Evolutionary conservation across 805 yeast genomes (phyloP).

Genomic region (Metschnikowia reukaufii): DNA sequence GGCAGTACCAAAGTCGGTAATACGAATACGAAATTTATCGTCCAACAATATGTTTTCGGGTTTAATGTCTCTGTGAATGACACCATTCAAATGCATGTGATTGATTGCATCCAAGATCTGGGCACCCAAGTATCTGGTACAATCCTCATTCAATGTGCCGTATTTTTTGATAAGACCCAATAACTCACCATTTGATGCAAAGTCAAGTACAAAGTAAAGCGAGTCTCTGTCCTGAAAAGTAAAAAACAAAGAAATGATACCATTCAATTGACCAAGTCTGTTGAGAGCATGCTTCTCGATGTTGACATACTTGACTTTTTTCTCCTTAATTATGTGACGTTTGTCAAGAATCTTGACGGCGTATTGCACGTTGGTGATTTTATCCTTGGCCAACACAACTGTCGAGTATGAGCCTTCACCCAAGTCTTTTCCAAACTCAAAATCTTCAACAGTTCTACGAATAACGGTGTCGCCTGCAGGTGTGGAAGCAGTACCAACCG

Average conservation of each 20-base stretch:
- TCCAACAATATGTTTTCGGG: constrained; percentile 79
- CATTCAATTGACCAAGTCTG: constrained; percentile 58
- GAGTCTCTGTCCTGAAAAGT: constrained; percentile 79
- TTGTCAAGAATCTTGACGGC: constrained; percentile 79
- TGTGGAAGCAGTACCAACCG: constrained; percentile 17
- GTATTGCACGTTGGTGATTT: constrained; percentile 54
- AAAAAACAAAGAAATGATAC: constrained; percentile 67
- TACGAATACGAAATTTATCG: constrained; percentile 56
- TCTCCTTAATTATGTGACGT: constrained; percentile 74
- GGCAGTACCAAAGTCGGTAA: constrained; percentile 87
- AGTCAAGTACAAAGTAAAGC: constrained; percentile 72
- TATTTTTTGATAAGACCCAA: constrained; percentile 63
- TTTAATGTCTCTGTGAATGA: constrained; percentile 77
- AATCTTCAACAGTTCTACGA: constrained; percentile 40
- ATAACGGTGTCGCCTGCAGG: constrained; percentile 26
- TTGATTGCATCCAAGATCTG: constrained; percentile 73
- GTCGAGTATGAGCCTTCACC: constrained; percentile 50
- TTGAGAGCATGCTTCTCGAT: constrained; percentile 80
- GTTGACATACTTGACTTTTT: constrained; percentile 81
- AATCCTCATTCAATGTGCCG: constrained; percentile 71
- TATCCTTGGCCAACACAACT: constrained; percentile 47
- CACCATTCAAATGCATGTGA: constrained; percentile 72
- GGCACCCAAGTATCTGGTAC: constrained; percentile 65
- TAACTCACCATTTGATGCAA: constrained; percentile 78
- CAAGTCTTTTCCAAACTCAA: constrained; percentile 40